Base-by-base conservation (phyloP, 2,329 filamentous ascomycete species). In the Juglanconis juglandina region DNA sequence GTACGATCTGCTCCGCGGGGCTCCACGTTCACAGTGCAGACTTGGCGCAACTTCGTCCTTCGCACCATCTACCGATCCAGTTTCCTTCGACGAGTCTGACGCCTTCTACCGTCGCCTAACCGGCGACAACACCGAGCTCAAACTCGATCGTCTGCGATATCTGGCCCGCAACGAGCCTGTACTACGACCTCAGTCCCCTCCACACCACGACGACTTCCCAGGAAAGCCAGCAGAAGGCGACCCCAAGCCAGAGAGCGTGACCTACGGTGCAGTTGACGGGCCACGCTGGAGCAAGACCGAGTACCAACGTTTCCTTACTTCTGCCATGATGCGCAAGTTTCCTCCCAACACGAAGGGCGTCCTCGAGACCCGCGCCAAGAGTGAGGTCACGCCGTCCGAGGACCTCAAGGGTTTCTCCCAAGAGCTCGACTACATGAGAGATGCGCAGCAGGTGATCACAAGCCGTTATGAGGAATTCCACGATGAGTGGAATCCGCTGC, bases 131-230 rank as follows among this genome's bases (percentile, higher is more conserved):
- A 24, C 24, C 24, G 24, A 24, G 24, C 24, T 24, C 24, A 24
- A 24, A 24, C 44, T 24, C n/a, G 44, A 13, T 13, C 44, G 44
- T 17, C 44, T 5, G 2, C 44, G 17, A 47, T 24, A 17, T 24
- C n/a, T 9, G 30, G n/a, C 44, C 44, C 24, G 17, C 5, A 24
- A 17, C 14, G 44, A 47, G 6, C 33, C 17, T 3, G 35, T 56
- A 30, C 47, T 32, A 13, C 44, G 52, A 33, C 35, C 58, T 13
- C 52, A 39, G n/a, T 37, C 58, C 32, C 52, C 52, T 9, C 58
- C 48, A 3, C 52, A 49, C 32, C 58, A 47, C 37, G 51, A 60
- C 17, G 58, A 51, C 37, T 60, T 60, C 52, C 34, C 50, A 10
- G 34, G 41, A 33, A 47, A 44, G 44, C 46, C 51, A 50, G 51